phyloP scores from a whole-genome alignment of 2,329 filamentous ascomycete genomes.

The Xylaria sp. region DNA sequence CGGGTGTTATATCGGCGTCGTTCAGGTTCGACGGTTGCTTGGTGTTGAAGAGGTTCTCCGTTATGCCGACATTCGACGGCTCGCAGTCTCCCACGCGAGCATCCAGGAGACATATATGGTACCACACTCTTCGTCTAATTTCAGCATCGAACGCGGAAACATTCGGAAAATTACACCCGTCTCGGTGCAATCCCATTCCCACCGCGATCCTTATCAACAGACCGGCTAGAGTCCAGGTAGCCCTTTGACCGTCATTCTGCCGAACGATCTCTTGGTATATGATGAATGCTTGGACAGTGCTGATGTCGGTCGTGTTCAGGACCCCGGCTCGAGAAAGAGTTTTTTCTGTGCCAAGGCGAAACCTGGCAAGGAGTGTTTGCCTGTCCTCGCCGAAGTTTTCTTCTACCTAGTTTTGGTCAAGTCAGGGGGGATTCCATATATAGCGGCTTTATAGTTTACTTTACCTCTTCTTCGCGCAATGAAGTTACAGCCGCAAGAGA shows the following conservation, averaged over 20 bases:
- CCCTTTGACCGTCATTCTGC: conserved; percentile 22
- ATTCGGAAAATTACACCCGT: conserved; percentile 25
- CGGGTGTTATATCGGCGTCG: conserved; percentile 25
- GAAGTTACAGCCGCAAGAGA: conserved; percentile 29
- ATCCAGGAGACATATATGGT: conserved; percentile 29
- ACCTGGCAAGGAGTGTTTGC: conserved; percentile 14
- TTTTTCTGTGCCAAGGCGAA: conserved; percentile 25
- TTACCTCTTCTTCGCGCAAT: conserved; percentile 20
- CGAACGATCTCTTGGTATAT: conserved; percentile 22
- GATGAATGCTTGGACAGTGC: conserved; percentile 24
- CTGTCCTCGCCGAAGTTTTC: conserved; percentile 29
- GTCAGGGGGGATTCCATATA: not conserved
- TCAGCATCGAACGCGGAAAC: conserved; percentile 25
- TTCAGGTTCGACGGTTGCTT: conserved; percentile 28
- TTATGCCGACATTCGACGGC: conserved; percentile 17
- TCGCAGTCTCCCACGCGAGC: conserved; percentile 24
- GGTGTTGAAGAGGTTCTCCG: conserved; percentile 22
- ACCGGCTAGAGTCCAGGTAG: conserved; percentile 23
- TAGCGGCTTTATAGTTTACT: not conserved
- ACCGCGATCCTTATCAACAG: conserved; percentile 17
- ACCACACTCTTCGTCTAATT: conserved; percentile 24
- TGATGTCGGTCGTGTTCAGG: conserved; percentile 29
- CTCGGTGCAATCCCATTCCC: conserved; percentile 26
- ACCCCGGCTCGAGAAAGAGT: conserved; percentile 22
- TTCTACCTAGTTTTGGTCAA: not conserved